A percentile compares a stretch with the other conserved stretches of the same genome.
phyloP scores from a whole-genome alignment of 2,329 filamentous ascomycete genomes.

The Calonectria pseudoturangicola region DNA sequence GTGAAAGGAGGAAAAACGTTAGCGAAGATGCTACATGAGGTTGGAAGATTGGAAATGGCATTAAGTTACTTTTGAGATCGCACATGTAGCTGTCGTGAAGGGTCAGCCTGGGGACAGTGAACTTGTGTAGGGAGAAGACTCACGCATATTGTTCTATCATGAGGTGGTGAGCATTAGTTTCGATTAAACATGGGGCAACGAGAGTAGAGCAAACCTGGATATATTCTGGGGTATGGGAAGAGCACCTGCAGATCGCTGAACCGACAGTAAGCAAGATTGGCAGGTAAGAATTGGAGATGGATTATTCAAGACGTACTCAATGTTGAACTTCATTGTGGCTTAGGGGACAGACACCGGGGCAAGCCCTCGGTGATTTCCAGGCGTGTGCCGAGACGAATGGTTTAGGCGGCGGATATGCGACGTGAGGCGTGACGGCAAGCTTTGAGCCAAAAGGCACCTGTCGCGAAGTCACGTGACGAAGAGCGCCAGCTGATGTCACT shows the following conservation, averaged over 20 bases:
- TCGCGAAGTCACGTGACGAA: slow-evolving; percentile 58
- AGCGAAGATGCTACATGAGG: not conserved
- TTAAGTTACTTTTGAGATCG: slow-evolving; percentile 70
- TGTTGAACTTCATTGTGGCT: slow-evolving; percentile 70
- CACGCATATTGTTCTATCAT: slow-evolving; percentile 73
- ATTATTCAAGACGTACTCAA: slow-evolving; percentile 62
- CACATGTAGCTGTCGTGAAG: slow-evolving; percentile 70
- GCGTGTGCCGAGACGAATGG: slow-evolving; percentile 32
- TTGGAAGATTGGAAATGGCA: not conserved
- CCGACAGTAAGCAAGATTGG: slow-evolving; percentile 44
- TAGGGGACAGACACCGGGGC: slow-evolving; percentile 39
- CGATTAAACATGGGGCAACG: slow-evolving; percentile 15
- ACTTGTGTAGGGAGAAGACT: slow-evolving; percentile 49
- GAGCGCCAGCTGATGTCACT: slow-evolving; percentile 3
- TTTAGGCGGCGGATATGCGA: slow-evolving; percentile 35
- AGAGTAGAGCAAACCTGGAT: slow-evolving; percentile 66
- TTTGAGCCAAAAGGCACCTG: slow-evolving; percentile 48
- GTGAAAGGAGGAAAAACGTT: slow-evolving; percentile 3
- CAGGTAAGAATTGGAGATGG: not conserved
- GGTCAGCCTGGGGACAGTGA: slow-evolving; percentile 20
- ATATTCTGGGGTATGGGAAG: slow-evolving; percentile 76
- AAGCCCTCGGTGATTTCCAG: slow-evolving; percentile 43
- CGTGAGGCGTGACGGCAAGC: slow-evolving; percentile 52
- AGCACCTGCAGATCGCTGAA: slow-evolving; percentile 73
- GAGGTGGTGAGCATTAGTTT: slow-evolving; percentile 38